Percentiles rank a stretch among this genome's conserved stretches.
phyloP scores from a whole-genome alignment of 2,329 filamentous ascomycete species.

The Fusarium hainanense region DNA sequence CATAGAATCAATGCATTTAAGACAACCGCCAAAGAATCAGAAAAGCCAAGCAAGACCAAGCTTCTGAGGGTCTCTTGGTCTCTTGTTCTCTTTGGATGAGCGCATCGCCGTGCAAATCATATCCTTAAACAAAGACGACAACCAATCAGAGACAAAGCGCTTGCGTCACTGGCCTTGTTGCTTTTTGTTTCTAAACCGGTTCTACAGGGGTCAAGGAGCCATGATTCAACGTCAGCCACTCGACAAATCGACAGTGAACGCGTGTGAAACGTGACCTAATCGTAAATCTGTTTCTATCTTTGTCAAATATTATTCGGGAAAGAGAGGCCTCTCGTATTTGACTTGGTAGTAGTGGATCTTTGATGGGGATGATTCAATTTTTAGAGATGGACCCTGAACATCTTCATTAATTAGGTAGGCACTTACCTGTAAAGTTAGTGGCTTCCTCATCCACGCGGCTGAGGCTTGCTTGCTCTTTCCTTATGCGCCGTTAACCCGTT shows the following conservation, averaged over 20 bases:
- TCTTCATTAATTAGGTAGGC: neutral
- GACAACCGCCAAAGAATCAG: conserved; percentile 6
- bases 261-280: conserved; percentile 33
- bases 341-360: neutral
- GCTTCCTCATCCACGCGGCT: neutral
- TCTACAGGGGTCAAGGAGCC: conserved; percentile 22
- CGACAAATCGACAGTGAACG: conserved; percentile 15
- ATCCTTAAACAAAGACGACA: conserved; percentile 30
- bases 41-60: conserved; percentile 17
- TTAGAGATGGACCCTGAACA: conserved; percentile 31
- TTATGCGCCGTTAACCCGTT: neutral
- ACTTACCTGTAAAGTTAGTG: conserved; percentile 1
- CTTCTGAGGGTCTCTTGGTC: conserved; percentile 26
- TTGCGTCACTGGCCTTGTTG: conserved; percentile 31
- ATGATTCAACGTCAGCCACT: conserved; percentile 28
- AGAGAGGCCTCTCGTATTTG: conserved; percentile 18
- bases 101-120: conserved; percentile 42
- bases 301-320: conserved; percentile 2
- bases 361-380: neutral
- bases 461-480: conserved; percentile 5
- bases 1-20: conserved; percentile 3
- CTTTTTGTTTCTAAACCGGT: conserved; percentile 33
- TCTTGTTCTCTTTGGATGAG: conserved; percentile 25
- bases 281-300: conserved; percentile 23
- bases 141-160: conserved; percentile 24